phyloP scores from a whole-genome alignment of 108 stramenopile species.

The Chaetoceros muelleri region DNA sequence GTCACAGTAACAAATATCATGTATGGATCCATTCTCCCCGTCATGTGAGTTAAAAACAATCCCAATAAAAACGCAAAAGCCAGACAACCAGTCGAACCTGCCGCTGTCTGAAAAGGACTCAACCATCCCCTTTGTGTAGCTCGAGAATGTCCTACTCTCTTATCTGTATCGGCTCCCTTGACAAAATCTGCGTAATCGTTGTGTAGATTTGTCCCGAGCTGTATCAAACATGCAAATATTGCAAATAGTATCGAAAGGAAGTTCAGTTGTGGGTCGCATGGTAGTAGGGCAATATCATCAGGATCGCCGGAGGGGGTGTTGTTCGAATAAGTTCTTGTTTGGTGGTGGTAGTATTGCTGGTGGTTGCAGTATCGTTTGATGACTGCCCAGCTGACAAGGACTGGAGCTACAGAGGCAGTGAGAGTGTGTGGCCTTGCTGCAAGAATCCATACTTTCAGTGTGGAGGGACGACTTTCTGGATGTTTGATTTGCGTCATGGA shows the following conservation, averaged over 20 bases:
- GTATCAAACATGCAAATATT: constrained; percentile 37
- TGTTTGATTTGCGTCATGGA: too few species aligned
- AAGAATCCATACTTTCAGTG: constrained; percentile 63
- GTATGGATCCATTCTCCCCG: constrained; percentile 1
- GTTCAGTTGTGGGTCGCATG: not conserved
- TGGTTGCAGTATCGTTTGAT: not conserved
- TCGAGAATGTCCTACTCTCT: constrained; percentile 80
- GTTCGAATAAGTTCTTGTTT: not conserved
- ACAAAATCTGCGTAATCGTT: constrained; percentile 90
- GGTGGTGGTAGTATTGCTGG: not conserved
- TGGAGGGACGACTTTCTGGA: constrained; percentile 54
- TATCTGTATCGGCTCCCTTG: constrained; percentile 70
- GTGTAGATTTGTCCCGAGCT: constrained; percentile 82
- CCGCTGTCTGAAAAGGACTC: constrained; percentile 55
- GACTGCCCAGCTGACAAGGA: constrained; percentile 43
- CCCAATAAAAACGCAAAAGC: constrained; percentile 35
- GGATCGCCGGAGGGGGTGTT: constrained; percentile 1
- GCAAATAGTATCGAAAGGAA: constrained; percentile 18
- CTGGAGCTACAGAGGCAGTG: constrained; percentile 65
- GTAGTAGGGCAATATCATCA: not conserved
- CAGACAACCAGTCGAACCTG: constrained; percentile 41
- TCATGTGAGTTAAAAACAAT: constrained; percentile 22
- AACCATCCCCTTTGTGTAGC: constrained; percentile 88
- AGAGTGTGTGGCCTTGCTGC: constrained; percentile 85
- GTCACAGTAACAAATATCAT: constrained; percentile 36